Base-by-base conservation (phyloP, 192 early-diverging fungal genomes). In the Coemansia sp. region DNA sequence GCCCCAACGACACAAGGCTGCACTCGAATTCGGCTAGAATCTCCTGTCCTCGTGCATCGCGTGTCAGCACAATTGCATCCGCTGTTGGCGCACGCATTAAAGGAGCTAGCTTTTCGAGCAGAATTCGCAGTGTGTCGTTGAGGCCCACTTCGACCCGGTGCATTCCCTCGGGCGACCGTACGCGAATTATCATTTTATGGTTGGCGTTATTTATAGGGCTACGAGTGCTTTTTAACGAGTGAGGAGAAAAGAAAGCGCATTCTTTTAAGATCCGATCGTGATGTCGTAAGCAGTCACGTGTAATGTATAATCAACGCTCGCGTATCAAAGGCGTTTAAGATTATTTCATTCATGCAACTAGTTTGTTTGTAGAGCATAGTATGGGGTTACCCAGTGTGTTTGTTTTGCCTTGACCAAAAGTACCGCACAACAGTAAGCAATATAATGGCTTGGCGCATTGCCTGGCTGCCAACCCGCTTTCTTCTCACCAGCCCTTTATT, bases 91-190 rank as follows among this genome's bases (percentile, higher is more conserved):
- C 67, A 12, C 71, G 67, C 71, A 80, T 61, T 24, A 61, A 23
- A 7, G 62, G 61, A 16, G 65, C 68, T 1, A 76, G 68, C 57
- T 39, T 70, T n/a, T 65, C 50, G 7, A 82, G 65, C 57, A 74
- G 53, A 29, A 57, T 43, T 1, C 69, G 67, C 41, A 76, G 48
- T 12, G 67, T 61, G 43, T 73, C 73, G 23, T 63, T 55, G n/a
- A 65, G 52, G 24, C 59, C 67, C 16, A 65, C 66, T 47, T 68
- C 68, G 32, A 81, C 62, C 18, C 80, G 80, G 62, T 66, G 71
- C 70, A 73, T 82, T 60, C 74, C 74, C 9, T 70, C 68, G 35
- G 69, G 74, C 51, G 80, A 65, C 45, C 80, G 66, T 0, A 82
- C 61, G 35, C 80, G 70, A 48, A 82, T 64, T 57, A 82, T 66